Evolutionary conservation across 2,329 filamentous ascomycete genomes (phyloP), one percentile per base, ranked within the genome.

Genomic region (Metarhizium robertsii): DNA sequence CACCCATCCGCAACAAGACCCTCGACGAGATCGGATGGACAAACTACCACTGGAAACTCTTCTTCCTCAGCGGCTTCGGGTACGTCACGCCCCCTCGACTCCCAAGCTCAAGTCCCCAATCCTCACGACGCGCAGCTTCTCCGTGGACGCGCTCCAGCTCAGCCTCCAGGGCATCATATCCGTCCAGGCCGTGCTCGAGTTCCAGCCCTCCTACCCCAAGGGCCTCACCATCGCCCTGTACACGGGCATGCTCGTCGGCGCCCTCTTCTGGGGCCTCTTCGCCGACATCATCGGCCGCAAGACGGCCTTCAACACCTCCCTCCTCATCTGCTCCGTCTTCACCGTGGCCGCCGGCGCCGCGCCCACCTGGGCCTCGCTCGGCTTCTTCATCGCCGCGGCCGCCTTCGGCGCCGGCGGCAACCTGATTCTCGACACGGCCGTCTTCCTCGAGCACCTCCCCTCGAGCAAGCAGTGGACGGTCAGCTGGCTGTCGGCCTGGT

Each of bases 351-450:
- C 25, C 25, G 25, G 25, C 25, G 25, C 25, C 25, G 1, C 25
- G 25, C 25, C 25, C 25, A 25, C 25, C 25, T 25, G 25, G 25
- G 25, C 25, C 25, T 25, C 25, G 25, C 25, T 25, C 25, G 25
- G 25, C 25, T 25, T 25, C 25, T 25, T 25, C 25, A 1, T 25
- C 25, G 25, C 25, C 25, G 25, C 3, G 38, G 72, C 79, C 43
- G 77, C 80, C 1, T 86, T 87, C 60, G 84, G 84, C 0, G 79
- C 73, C 0, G 85, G 84, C 16, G 85, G 84, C 2, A 87, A 87
- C 62, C 67, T 87, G 20, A 79, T 87, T 0, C 69, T 87, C 1
- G 83, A 86, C 59, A 85, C 83, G 3, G 74, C 74, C 4, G 72
- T 77, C 42, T 75, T 76, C 53, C 67, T 45, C 42, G 42, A 45